These are phyloP conservation scores for Colletotrichum lupini DNA, from an alignment of 2,329 filamentous ascomycete species.

Conservation along the genomic window DNA sequence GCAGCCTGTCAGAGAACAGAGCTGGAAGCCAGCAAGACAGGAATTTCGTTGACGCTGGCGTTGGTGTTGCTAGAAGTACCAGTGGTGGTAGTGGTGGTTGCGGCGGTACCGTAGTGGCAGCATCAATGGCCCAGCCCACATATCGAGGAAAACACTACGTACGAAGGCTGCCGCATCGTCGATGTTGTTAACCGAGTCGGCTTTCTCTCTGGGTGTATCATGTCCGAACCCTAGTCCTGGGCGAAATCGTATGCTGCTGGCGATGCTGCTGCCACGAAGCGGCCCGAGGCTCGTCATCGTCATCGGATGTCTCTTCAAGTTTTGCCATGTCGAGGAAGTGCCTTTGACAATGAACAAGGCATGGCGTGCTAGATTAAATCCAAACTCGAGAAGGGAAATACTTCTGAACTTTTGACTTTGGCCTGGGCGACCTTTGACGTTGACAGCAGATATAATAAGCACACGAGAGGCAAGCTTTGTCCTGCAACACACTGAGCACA, in stretches of 20 bases:
- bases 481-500: background rate
- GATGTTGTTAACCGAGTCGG: slow-evolving; percentile 1
- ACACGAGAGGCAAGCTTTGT: slow-evolving; percentile 16
- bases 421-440: background rate
- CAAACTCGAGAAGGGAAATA: background rate
- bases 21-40: slow-evolving; percentile 12
- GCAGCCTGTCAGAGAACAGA: slow-evolving; percentile 22
- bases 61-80: background rate
- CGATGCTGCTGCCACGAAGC: background rate
- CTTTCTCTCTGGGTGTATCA: background rate
- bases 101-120: background rate
- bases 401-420: slow-evolving; percentile 18
- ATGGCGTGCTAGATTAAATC: background rate
- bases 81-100: background rate
- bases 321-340: background rate
- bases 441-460: slow-evolving; percentile 14
- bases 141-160: background rate
- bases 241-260: background rate
- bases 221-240: background rate
- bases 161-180: slow-evolving; percentile 12
- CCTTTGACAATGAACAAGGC: slow-evolving; percentile 11
- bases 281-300: background rate
- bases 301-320: slow-evolving; percentile 5
- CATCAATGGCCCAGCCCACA: background rate
- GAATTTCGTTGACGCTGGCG: slow-evolving; percentile 10